phyloP scores from a whole-genome alignment of 2,329 filamentous ascomycete genomes.

The Tolypocladium guangdongense region DNA sequence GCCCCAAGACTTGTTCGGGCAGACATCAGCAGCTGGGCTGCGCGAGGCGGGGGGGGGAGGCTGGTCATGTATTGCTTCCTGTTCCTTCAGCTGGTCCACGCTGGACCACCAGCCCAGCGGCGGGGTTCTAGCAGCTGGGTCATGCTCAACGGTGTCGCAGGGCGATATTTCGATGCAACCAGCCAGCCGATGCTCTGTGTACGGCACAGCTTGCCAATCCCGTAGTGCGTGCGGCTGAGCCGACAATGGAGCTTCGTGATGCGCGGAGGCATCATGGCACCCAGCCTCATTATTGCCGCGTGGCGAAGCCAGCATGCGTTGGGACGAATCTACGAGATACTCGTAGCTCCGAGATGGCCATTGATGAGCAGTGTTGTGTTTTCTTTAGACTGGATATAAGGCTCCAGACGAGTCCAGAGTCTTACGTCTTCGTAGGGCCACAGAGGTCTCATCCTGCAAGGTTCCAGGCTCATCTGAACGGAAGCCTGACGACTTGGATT shows the following conservation, averaged over 20 bases:
- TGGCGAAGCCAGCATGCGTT: not conserved
- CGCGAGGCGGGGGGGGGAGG: not conserved
- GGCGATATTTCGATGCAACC: not conserved
- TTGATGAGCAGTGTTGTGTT: not conserved
- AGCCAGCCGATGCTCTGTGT: not conserved
- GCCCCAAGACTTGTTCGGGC: not conserved
- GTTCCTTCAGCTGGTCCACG: not conserved
- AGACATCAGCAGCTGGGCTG: not conserved
- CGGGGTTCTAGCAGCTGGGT: not conserved
- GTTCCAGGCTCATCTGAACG: not conserved
- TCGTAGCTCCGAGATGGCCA: not conserved
- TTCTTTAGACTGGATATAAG: not conserved
- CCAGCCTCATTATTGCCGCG: not conserved
- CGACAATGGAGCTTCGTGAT: not conserved
- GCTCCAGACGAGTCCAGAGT: not conserved
- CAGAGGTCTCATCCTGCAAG: not conserved
- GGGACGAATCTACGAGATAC: not conserved
- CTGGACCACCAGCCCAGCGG: not conserved
- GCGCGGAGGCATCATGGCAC: not conserved
- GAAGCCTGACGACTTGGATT: not conserved
- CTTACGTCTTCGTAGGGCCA: not conserved
- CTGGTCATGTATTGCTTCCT: not conserved
- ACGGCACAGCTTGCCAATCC: not conserved
- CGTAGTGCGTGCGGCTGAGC: not conserved
- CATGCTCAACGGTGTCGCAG: not conserved